These are phyloP conservation scores for Daldinia caldariorum DNA, from an alignment of 495 filamentous ascomycete genomes.

Conservation along the genomic window DNA sequence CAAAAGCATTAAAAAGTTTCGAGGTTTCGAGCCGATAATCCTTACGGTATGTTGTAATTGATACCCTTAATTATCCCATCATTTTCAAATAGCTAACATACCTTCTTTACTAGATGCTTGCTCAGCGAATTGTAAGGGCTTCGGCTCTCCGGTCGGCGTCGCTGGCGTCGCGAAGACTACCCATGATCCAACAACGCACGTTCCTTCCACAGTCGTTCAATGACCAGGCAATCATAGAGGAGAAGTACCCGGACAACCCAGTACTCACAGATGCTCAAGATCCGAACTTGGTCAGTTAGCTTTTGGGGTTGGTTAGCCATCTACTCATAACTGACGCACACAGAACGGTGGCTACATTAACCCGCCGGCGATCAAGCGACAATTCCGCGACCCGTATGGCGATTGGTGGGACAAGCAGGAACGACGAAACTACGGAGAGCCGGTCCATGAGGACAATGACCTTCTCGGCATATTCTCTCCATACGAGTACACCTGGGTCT, in stretches of 20 bases:
- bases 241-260: slow-evolving; percentile 59
- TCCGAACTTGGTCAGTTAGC: slow-evolving; percentile 71
- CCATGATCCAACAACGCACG: slow-evolving; percentile 60
- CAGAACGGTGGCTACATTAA: slow-evolving; percentile 95
- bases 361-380: slow-evolving; percentile 82
- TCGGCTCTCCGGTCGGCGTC: slow-evolving; percentile 63
- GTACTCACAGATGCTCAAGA: slow-evolving; percentile 73
- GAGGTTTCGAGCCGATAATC: slow-evolving; percentile 19
- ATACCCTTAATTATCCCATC: not conserved
- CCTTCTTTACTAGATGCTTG: slow-evolving; percentile 66
- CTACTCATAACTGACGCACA: slow-evolving; percentile 32
- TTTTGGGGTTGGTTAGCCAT: slow-evolving; percentile 32
- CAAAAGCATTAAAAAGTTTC: slow-evolving; percentile 19
- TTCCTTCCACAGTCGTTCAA: slow-evolving; percentile 58
- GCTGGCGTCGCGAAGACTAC: slow-evolving; percentile 55
- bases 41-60: slow-evolving; percentile 43
- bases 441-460: slow-evolving; percentile 96
- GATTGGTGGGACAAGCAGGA: slow-evolving; percentile 99
- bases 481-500: slow-evolving; percentile 88
- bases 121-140: slow-evolving; percentile 66
- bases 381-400: slow-evolving; percentile 89
- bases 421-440: slow-evolving; percentile 93
- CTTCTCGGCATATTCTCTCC: slow-evolving; percentile 90
- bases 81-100: slow-evolving; percentile 6
- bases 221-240: slow-evolving; percentile 53